Base-by-base conservation (phyloP, 169 alveolate species). In the Plasmodium gallinaceum region DNA sequence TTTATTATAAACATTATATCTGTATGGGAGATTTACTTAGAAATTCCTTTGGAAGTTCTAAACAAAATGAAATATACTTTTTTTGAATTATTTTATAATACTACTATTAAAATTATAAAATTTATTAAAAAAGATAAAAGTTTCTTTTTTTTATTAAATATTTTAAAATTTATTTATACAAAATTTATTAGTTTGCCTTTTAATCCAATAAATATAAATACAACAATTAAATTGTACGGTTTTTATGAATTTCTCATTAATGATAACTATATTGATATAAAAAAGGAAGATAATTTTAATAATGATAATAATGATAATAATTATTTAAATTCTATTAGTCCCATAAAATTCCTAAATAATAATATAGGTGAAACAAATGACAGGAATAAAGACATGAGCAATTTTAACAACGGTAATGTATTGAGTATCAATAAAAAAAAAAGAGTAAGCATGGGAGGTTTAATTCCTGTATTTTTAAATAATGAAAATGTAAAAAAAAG, bases 61-160 rank as follows among this genome's bases (percentile, higher is more conserved):
- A 86, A 69, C 45, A 86, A 69, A 71, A 86, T 86, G 92, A 86
- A 72, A 74, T 86, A 86, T 20, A 86, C 88, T 14, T 86, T 86
- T 86, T 86, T 86, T 64, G 92, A 86, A 66, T 65, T 86, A 61
- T 72, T 71, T 60, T 86, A 86, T 66, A 86, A 86, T 64, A 86
- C 87, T 12, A 86, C 88, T 16, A 86, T 86, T 70, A 86, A 86
- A 71, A 58, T 86, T 37, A 45, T 86, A 57, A 58, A 72, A 43
- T 86, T 86, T 70, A 62, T 86, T 45, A 86, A 62, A 71, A 71
- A 70, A 51, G 60, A 54, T 51, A 72, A 60, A 5, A 69, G 88
- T 7, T 86, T 70, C 51, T 72, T 58, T 32, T 71, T 70, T 74
- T 46, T 86, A 58, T 52, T 86, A 43, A 71, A 86, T 51, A 86